These are phyloP conservation scores for Mrakia hoshinonis DNA, from an alignment of 768 basidiomycete species.

Conservation along the genomic window DNA sequence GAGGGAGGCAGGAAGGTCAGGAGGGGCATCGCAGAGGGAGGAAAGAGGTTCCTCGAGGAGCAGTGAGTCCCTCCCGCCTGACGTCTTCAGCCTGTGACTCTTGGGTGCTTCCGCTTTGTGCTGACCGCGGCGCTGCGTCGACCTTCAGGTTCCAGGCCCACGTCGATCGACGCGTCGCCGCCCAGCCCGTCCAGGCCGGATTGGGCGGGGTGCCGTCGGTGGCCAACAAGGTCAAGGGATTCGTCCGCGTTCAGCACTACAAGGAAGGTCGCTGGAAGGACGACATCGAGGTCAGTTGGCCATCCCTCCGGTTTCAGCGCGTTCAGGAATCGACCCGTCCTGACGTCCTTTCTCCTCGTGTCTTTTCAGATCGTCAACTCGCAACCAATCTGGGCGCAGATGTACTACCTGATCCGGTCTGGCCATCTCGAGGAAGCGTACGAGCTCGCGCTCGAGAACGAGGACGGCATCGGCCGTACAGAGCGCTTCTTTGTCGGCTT, in stretches of 20 bases:
- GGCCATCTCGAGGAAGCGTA: slow-evolving; percentile 76
- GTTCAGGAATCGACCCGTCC: not conserved
- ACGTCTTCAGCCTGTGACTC: not conserved
- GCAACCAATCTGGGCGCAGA: slow-evolving; percentile 82
- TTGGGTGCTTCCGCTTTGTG: no score
- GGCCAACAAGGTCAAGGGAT: slow-evolving; percentile 80
- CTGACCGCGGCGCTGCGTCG: no score
- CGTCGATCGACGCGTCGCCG: slow-evolving; percentile 70
- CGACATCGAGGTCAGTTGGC: slow-evolving; percentile 64
- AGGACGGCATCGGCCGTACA: slow-evolving; percentile 55
- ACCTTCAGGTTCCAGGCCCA: slow-evolving; percentile 37
- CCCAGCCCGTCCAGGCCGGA: slow-evolving; percentile 70
- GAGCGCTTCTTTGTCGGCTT: slow-evolving; percentile 75
- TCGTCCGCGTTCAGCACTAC: slow-evolving; percentile 70
- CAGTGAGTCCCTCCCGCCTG: slow-evolving; percentile 44
- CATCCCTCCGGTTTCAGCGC: not conserved
- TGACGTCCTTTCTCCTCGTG: not conserved
- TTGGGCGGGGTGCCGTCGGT: slow-evolving; percentile 87
- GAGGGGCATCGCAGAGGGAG: slow-evolving; percentile 66
- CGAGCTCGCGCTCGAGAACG: slow-evolving; percentile 60
- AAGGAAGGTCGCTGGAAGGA: slow-evolving; percentile 75
- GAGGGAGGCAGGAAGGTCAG: slow-evolving; percentile 47
- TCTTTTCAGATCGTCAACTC: slow-evolving; percentile 62
- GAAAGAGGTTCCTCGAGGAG: slow-evolving; percentile 72
- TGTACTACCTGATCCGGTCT: slow-evolving; percentile 84